A percentile compares a stretch with the other conserved stretches of the same genome.
phyloP scores from a whole-genome alignment of 768 basidiomycete genomes.

The Tricholoma bakamatsutake region DNA sequence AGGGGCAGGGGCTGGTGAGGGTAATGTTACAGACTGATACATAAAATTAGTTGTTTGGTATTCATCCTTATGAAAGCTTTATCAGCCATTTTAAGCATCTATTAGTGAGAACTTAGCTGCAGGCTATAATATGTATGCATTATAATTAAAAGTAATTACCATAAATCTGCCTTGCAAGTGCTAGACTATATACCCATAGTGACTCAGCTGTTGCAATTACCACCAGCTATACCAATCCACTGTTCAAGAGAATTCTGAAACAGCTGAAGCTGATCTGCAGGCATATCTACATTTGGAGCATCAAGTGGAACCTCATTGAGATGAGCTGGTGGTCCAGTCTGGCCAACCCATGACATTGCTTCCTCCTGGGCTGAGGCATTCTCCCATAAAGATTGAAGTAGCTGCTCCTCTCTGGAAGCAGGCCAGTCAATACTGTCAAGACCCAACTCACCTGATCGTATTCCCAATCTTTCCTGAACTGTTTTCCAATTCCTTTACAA shows the following conservation, averaged over 20 bases:
- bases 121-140: too few relatives aligned
- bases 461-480: too few relatives aligned
- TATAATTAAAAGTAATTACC: too few relatives aligned
- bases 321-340: background rate
- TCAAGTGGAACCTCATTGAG: too few relatives aligned
- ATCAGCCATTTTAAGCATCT: too few relatives aligned
- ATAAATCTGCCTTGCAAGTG: too few relatives aligned
- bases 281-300: background rate
- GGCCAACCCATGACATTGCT: background rate
- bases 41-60: background rate
- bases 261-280: background rate
- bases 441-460: too few relatives aligned
- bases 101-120: too few relatives aligned
- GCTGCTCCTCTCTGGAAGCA: constrained; percentile 12
- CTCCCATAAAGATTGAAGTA: background rate
- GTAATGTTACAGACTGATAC: background rate
- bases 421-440: constrained; percentile 28
- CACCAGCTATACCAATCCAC: background rate
- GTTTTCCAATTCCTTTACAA: too few relatives aligned
- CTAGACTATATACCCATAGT: too few relatives aligned
- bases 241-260: background rate
- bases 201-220: background rate
- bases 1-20: background rate
- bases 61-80: background rate
- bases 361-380: background rate